Conservation (phyloP, 306 rosid species). For the Hippophae rhamnoides region DNA sequence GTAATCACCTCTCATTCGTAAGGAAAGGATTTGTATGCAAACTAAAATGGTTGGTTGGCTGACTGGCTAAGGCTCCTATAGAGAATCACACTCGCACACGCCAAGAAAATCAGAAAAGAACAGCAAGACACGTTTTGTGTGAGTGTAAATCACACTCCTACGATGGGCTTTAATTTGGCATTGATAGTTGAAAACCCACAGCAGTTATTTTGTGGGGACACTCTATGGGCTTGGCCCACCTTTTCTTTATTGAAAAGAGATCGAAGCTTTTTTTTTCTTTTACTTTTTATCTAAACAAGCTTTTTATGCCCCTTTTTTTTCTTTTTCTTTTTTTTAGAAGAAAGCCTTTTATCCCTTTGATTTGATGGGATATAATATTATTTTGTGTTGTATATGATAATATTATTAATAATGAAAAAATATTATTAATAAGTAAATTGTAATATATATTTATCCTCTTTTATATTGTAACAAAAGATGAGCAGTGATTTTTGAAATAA, state of each 20-base stretch:
- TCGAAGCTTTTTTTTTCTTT: neutral
- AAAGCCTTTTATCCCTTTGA: too few species aligned
- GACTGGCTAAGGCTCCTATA: neutral
- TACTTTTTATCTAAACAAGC: too few species aligned
- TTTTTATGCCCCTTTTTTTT: too few species aligned
- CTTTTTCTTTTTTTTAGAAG: too few species aligned
- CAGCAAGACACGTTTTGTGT: slow-evolving; percentile 20
- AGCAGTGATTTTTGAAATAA: too few species aligned
- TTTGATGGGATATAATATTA: too few species aligned
- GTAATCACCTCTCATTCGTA: neutral
- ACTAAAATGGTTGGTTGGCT: neutral
- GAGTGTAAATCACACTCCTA: neutral
- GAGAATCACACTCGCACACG: slow-evolving; percentile 15
- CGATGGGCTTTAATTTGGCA: slow-evolving; percentile 30
- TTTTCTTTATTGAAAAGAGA: neutral
- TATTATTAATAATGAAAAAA: too few species aligned
- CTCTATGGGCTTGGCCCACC: slow-evolving; percentile 49
- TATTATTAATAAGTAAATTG: too few species aligned
- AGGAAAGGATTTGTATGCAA: neutral
- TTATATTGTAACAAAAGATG: too few species aligned
- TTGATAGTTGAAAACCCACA: slow-evolving; percentile 19
- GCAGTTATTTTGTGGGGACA: slow-evolving; percentile 46
- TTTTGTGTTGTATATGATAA: too few species aligned
- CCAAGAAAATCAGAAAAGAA: neutral
- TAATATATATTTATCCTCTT: too few species aligned